Evolutionary conservation across 805 yeast species (phyloP), one percentile per base, ranked within the genome.

Genomic region (Teunomyces panamensis): DNA sequence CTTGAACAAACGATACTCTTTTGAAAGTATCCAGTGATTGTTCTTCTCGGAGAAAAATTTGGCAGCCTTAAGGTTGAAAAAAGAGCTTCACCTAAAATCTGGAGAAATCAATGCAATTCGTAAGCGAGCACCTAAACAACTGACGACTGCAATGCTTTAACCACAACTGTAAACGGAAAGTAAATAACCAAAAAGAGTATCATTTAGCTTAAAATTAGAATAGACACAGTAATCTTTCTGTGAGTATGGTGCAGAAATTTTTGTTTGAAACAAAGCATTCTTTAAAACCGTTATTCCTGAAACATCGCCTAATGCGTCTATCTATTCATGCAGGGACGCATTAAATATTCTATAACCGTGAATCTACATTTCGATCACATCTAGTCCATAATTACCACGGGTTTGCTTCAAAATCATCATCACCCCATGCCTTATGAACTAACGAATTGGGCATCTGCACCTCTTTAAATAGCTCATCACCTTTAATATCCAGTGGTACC

Each of bases 321-420:
- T 32, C 16, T 32, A 11, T 13, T 30, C 13, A 32, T 5, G n/a
- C 8, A 32, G 16, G 17, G 16, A 9, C 17, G 8, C 17, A 11
- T 11, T 8, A 32, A 32, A 9, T 13, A 9, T 32, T 13, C 17
- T 32, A 32, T 13, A 13, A 13, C 5, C 16, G 3, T 32, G 9
- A 32, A 32, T 32, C 17, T 32, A 32, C 13, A 13, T 7, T 32
- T 32, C 34, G 13, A 32, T n/a, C 17, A 32, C n/a, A 5, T 32
- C 17, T 3, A 32, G 9, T 29, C 30, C 24, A 20, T 5, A 20
- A 4, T 20, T 54, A 73, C 94, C 94, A 86, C 4, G 91, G 94
- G 57, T 86, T 86, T 3, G 68, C 67, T 44, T 80, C 84, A 13
- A 78, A 73, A n/a, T 77, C 82, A 13, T 60, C 66, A 4, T 58